These are phyloP conservation scores for Prunus fruticosa DNA, from an alignment of 306 rosid genomes.

Conservation along the genomic window DNA sequence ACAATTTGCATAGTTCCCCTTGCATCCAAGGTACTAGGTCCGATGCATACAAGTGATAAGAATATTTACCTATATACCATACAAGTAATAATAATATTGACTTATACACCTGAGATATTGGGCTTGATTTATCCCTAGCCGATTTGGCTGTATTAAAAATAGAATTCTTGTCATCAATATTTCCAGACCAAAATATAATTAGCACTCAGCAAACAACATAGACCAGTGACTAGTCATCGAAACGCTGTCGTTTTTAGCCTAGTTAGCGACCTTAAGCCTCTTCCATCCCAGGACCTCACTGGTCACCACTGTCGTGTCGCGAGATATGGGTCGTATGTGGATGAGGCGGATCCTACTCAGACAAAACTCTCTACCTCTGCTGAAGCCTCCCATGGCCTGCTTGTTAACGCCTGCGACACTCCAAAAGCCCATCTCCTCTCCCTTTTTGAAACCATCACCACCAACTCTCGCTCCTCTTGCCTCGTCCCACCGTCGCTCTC, in stretches of 20 bases:
- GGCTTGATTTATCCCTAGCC: too few relatives aligned
- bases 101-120: too few relatives aligned
- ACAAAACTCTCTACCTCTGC: slow-evolving; percentile 19
- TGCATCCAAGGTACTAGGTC: too few relatives aligned
- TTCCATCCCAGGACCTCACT: neutral
- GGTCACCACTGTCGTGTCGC: neutral
- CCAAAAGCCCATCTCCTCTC: slow-evolving; percentile 24
- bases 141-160: too few relatives aligned
- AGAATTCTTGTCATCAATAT: neutral
- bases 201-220: too few relatives aligned
- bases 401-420: slow-evolving; percentile 16
- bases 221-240: neutral
- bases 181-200: neutral
- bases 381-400: slow-evolving; percentile 25
- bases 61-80: too few relatives aligned
- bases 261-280: neutral
- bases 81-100: too few relatives aligned
- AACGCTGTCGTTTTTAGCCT: neutral
- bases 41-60: too few relatives aligned
- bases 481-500: slow-evolving; percentile 33
- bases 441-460: slow-evolving; percentile 21
- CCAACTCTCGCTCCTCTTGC: slow-evolving; percentile 22
- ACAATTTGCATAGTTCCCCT: too few relatives aligned
- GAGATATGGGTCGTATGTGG: slow-evolving; percentile 36
- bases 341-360: slow-evolving; percentile 40